Conservation (phyloP, 2,329 filamentous ascomycete genomes). For the Pseudopyrenochaeta lycopersici region DNA sequence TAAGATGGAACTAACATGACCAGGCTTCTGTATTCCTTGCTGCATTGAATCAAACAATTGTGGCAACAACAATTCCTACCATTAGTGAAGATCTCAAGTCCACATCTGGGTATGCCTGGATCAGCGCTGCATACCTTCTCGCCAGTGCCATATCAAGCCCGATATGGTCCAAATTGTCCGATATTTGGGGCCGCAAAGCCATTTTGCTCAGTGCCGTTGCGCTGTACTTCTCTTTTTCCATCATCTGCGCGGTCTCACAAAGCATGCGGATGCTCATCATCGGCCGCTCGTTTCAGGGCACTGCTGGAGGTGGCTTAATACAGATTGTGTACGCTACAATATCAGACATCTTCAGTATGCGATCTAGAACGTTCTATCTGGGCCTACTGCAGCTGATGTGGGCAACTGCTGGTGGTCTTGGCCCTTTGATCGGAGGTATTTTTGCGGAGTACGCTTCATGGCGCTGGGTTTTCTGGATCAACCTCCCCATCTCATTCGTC, state of each 20-base stretch:
- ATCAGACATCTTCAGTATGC: constrained; percentile 62
- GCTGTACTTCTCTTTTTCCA: constrained; percentile 57
- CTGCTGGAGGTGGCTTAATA: constrained; percentile 57
- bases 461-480: constrained; percentile 54
- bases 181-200: constrained; percentile 64
- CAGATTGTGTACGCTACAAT: constrained; percentile 59
- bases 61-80: constrained; percentile 69
- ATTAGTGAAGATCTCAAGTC: constrained; percentile 69
- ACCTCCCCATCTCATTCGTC: constrained; percentile 53
- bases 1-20: too few species aligned
- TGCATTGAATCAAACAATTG: constrained; percentile 59
- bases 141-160: constrained; percentile 70
- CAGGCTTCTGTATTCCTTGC: constrained; percentile 31
- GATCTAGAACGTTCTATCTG: constrained; percentile 55
- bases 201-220: constrained; percentile 57
- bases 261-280: constrained; percentile 61
- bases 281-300: constrained; percentile 61
- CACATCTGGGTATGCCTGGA: constrained; percentile 74
- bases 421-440: constrained; percentile 60
- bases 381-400: constrained; percentile 59
- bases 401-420: constrained; percentile 59
- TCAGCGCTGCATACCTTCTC: constrained; percentile 74
- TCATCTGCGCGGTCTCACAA: constrained; percentile 56
- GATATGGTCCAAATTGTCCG: constrained; percentile 67
- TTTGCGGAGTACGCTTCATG: constrained; percentile 53